Percentiles rank a stretch among this genome's conserved stretches.
Conservation (phyloP, 192 early-diverging fungal species). For the Rhizophagus clarus region DNA sequence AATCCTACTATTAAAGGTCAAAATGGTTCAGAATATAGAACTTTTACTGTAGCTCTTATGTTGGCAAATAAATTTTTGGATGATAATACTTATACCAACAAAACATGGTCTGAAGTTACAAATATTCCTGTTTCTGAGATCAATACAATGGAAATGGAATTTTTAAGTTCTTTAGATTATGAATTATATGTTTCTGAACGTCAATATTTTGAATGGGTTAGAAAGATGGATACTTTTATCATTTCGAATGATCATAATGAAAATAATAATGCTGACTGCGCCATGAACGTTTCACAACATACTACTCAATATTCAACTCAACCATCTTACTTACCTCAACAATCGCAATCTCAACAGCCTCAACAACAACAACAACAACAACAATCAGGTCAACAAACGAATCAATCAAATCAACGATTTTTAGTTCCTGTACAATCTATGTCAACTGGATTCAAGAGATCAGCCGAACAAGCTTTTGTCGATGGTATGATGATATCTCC, state of each 20-base stretch:
- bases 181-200: slow-evolving; percentile 67
- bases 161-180: slow-evolving; percentile 75
- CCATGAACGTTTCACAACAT: not conserved
- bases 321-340: not conserved
- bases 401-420: not conserved
- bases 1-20: slow-evolving; percentile 61
- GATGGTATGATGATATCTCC: slow-evolving; percentile 26
- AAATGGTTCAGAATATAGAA: slow-evolving; percentile 75
- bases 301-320: not conserved
- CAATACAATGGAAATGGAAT: slow-evolving; percentile 88
- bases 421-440: slow-evolving; percentile 6
- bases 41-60: slow-evolving; percentile 86
- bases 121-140: slow-evolving; percentile 78
- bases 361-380: slow-evolving; percentile 2
- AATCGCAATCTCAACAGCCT: not conserved
- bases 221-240: not conserved
- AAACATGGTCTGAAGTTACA: slow-evolving; percentile 87
- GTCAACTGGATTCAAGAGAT: slow-evolving; percentile 11
- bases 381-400: not conserved
- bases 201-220: slow-evolving; percentile 73
- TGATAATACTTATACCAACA: slow-evolving; percentile 90
- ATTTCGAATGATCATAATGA: not conserved
- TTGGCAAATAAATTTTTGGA: slow-evolving; percentile 84
- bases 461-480: slow-evolving; percentile 29
- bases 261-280: not conserved